These are phyloP conservation scores for Cicer pinnatifidum DNA, from an alignment of 306 rosid species.

Conservation along the genomic window DNA sequence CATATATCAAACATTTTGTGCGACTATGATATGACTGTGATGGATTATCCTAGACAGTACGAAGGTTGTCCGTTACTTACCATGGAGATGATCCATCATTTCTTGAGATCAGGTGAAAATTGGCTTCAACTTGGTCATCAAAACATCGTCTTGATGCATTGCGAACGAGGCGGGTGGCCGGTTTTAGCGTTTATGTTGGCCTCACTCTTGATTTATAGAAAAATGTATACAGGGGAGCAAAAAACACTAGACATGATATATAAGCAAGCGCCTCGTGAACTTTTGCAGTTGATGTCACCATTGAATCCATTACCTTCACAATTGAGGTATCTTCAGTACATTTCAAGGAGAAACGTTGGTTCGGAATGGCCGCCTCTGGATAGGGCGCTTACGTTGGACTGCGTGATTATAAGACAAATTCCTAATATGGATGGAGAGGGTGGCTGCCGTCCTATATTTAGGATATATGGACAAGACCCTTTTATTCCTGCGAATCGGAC, in stretches of 20 bases:
- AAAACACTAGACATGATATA: slow-evolving; percentile 93
- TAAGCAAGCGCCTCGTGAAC: slow-evolving; percentile 89
- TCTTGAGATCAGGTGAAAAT: slow-evolving; percentile 89
- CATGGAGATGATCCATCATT: slow-evolving; percentile 96
- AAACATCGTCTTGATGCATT: slow-evolving; percentile 86
- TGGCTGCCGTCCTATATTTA: slow-evolving; percentile 92
- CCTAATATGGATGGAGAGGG: slow-evolving; percentile 85
- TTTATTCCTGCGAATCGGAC: slow-evolving; percentile 85
- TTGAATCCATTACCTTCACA: slow-evolving; percentile 94
- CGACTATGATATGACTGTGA: slow-evolving; percentile 85
- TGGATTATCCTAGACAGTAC: slow-evolving; percentile 92
- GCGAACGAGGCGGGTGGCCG: slow-evolving; percentile 96
- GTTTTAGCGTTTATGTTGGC: slow-evolving; percentile 94
- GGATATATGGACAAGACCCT: slow-evolving; percentile 95
- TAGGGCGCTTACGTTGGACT: slow-evolving; percentile 88
- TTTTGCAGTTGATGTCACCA: slow-evolving; percentile 90
- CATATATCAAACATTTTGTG: slow-evolving; percentile 66
- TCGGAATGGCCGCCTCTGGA: slow-evolving; percentile 95
- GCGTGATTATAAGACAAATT: slow-evolving; percentile 75
- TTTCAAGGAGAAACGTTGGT: slow-evolving; percentile 89
- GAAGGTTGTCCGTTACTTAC: slow-evolving; percentile 96
- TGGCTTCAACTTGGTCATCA: slow-evolving; percentile 90
- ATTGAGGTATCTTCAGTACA: slow-evolving; percentile 90
- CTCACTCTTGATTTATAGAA: slow-evolving; percentile 85
- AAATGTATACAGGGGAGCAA: slow-evolving; percentile 80